These are phyloP conservation scores for Cynanchum wilfordii DNA, from an alignment of 257 asterid genomes.

Conservation along the genomic window DNA sequence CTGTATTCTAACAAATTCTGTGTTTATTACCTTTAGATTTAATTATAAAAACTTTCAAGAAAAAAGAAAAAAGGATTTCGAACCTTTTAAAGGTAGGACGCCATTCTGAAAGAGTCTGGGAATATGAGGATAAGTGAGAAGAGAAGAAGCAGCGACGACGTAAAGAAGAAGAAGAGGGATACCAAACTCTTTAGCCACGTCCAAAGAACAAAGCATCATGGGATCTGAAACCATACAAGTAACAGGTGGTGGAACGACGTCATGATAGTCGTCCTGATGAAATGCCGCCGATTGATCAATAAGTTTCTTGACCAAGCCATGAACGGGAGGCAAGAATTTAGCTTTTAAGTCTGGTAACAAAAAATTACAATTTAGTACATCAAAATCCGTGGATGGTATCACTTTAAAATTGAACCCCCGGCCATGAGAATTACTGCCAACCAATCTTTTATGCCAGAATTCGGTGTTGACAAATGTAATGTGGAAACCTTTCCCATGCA, in stretches of 20 bases:
- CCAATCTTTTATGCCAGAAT: conserved; percentile 19
- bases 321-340: not conserved
- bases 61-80: too few relatives aligned
- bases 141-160: conserved; percentile 12
- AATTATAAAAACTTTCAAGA: too few relatives aligned
- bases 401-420: not conserved
- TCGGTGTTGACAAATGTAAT: conserved; percentile 31
- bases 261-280: not conserved
- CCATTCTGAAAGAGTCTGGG: conserved; percentile 3
- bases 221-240: conserved; percentile 21
- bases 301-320: not conserved
- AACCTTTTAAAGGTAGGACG: conserved; percentile 5
- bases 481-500: conserved; percentile 29
- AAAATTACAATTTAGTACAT: not conserved
- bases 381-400: not conserved
- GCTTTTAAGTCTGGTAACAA: not conserved
- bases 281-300: not conserved
- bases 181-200: conserved; percentile 13
- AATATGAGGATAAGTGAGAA: conserved; percentile 1
- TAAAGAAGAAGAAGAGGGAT: conserved; percentile 15
- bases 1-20: too few relatives aligned
- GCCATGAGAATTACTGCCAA: conserved; percentile 6
- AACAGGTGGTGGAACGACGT: not conserved
- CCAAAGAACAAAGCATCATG: conserved; percentile 17
- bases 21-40: too few relatives aligned